These are phyloP conservation scores for Neofusicoccum laricinum DNA, from an alignment of 2,329 filamentous ascomycete genomes.

Conservation along the genomic window DNA sequence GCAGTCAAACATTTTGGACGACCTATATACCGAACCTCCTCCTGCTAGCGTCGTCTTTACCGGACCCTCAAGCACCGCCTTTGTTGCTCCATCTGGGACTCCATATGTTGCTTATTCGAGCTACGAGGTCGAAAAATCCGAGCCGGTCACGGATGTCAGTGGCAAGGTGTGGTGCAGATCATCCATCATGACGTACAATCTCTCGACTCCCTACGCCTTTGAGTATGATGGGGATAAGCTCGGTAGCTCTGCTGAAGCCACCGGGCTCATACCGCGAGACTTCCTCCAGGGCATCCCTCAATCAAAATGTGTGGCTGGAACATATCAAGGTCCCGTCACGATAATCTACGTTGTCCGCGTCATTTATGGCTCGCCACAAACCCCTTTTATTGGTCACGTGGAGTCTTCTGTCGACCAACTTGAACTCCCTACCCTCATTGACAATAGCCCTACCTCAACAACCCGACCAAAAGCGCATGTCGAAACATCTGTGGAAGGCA, in stretches of 20 bases:
- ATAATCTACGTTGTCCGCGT: slow-evolving; percentile 43
- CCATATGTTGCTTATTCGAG: slow-evolving; percentile 43
- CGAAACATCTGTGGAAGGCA: slow-evolving; percentile 5
- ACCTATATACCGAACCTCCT: slow-evolving; percentile 21
- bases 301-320: slow-evolving; percentile 33
- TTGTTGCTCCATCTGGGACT: slow-evolving; percentile 30
- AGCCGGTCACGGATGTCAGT: slow-evolving; percentile 23
- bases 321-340: slow-evolving; percentile 39
- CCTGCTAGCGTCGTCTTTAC: slow-evolving; percentile 26
- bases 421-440: slow-evolving; percentile 19
- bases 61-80: slow-evolving; percentile 23
- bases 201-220: slow-evolving; percentile 36
- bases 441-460: not conserved
- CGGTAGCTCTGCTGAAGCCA: slow-evolving; percentile 25
- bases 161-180: slow-evolving; percentile 30
- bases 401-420: slow-evolving; percentile 23
- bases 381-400: slow-evolving; percentile 21
- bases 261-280: slow-evolving; percentile 33
- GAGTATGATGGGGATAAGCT: slow-evolving; percentile 34
- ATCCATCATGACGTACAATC: slow-evolving; percentile 32
- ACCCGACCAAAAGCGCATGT: slow-evolving; percentile 21
- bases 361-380: slow-evolving; percentile 26
- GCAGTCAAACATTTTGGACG: slow-evolving; percentile 19
- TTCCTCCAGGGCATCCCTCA: slow-evolving; percentile 36
- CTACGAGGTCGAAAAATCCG: slow-evolving; percentile 40